These are phyloP conservation scores for Eutrema yunnanense DNA, from an alignment of 345 rosid species.

Conservation along the genomic window DNA sequence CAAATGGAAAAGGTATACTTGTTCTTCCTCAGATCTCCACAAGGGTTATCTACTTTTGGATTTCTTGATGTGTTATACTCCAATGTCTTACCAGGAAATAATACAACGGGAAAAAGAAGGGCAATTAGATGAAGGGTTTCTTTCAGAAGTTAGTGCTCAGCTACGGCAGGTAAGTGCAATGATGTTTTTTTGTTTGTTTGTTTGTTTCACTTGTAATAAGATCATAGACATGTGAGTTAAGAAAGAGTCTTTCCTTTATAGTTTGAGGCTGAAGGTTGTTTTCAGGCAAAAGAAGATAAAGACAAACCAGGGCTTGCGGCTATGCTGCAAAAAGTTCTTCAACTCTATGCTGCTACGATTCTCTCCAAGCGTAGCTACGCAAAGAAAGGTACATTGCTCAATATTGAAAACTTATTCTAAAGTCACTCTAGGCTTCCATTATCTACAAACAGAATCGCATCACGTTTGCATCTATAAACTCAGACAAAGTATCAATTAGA, in stretches of 20 bases:
- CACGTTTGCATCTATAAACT: neutral
- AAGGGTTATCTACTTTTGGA: neutral
- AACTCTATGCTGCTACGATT: constrained; percentile 68
- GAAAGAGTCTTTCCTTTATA: neutral
- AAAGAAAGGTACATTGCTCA: constrained; percentile 54
- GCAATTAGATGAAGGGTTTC: constrained; percentile 85
- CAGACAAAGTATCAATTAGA: neutral
- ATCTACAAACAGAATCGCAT: neutral
- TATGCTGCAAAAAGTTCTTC: constrained; percentile 90
- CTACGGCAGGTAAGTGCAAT: constrained; percentile 59
- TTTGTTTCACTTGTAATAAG: neutral
- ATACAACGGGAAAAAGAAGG: constrained; percentile 71
- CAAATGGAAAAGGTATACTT: constrained; percentile 61
- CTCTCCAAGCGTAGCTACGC: constrained; percentile 94
- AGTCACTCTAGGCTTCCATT: neutral
- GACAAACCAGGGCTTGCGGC: constrained; percentile 92
- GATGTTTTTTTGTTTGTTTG: neutral
- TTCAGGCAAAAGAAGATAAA: constrained; percentile 80
- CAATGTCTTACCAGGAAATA: constrained; percentile 44
- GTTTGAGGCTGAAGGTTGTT: constrained; percentile 23
- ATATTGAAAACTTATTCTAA: neutral
- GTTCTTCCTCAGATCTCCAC: neutral
- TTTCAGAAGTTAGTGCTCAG: constrained; percentile 87
- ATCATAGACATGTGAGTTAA: neutral
- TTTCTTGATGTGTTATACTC: neutral